Evolutionary conservation across 75 land plant genomes (phyloP).

Genomic region (Selaginella moellendorffii): DNA sequence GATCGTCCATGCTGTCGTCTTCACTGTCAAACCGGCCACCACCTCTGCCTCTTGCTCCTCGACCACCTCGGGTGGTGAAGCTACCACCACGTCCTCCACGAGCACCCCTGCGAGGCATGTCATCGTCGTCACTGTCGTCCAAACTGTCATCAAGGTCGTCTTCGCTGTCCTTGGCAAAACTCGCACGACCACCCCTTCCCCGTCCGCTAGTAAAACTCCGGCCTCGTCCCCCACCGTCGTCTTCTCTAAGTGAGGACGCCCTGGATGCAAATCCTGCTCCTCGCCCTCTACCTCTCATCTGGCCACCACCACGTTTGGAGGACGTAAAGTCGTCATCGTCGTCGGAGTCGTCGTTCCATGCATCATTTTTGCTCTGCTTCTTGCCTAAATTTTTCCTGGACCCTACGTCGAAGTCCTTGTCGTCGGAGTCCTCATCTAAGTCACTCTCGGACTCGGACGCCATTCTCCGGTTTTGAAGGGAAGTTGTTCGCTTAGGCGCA

Average conservation of each 20-base stretch:
- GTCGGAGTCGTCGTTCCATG: neutral
- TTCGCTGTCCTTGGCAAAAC: constrained; percentile 1
- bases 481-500: too few species aligned
- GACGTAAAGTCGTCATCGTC: neutral
- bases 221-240: neutral
- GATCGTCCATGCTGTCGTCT: too few species aligned
- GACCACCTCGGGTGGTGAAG: too few species aligned
- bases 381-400: neutral
- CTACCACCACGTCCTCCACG: too few species aligned
- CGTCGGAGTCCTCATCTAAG: neutral
- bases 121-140: neutral
- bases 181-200: neutral
- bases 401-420: neutral
- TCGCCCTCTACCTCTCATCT: neutral
- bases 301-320: neutral
- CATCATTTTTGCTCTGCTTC: neutral
- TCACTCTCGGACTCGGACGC: neutral
- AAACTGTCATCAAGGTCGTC: neutral
- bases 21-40: too few species aligned
- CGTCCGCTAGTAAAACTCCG: neutral
- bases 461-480: neutral
- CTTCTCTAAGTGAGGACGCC: neutral
- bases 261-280: neutral
- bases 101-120: neutral
- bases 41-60: too few species aligned